Evolutionary conservation across 164 flowering plant genomes (phyloP).

Genomic region (Houttuynia cordata): DNA sequence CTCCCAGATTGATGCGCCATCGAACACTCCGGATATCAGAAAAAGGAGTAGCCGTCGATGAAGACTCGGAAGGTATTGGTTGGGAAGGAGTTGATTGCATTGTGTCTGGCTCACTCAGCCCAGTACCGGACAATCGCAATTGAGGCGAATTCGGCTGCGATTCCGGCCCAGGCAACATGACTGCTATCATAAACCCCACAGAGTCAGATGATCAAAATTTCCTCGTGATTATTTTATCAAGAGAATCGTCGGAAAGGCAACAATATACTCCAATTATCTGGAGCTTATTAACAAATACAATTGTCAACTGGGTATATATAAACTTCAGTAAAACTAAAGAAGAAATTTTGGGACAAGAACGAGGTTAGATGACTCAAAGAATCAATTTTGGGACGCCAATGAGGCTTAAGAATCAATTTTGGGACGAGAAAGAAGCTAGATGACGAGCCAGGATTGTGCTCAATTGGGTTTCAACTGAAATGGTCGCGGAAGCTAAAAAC

Average conservation of each 20-base stretch:
- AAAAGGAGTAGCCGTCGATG: constrained; percentile 14
- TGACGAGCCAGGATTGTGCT: too few species aligned
- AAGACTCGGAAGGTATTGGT: background rate
- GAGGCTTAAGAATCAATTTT: too few species aligned
- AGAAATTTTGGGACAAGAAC: background rate
- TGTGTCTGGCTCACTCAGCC: background rate
- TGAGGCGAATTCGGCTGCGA: background rate
- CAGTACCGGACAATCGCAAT: background rate
- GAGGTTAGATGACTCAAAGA: background rate
- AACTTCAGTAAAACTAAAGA: background rate
- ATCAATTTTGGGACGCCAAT: background rate
- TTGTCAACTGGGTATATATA: background rate
- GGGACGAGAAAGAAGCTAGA: too few species aligned
- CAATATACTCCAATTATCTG: too few species aligned
- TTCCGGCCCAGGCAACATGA: background rate
- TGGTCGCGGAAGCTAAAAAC: too few species aligned
- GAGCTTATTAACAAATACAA: too few species aligned
- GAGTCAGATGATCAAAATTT: background rate
- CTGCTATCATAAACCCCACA: background rate
- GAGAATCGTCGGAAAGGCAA: background rate
- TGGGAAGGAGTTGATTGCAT: constrained; percentile 12
- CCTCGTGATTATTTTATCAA: too few species aligned
- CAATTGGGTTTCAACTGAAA: too few species aligned
- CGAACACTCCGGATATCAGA: constrained; percentile 57
- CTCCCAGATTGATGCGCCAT: constrained; percentile 86